phyloP scores from a whole-genome alignment of 2,329 filamentous ascomycete genomes.

The Penicillium sp. region DNA sequence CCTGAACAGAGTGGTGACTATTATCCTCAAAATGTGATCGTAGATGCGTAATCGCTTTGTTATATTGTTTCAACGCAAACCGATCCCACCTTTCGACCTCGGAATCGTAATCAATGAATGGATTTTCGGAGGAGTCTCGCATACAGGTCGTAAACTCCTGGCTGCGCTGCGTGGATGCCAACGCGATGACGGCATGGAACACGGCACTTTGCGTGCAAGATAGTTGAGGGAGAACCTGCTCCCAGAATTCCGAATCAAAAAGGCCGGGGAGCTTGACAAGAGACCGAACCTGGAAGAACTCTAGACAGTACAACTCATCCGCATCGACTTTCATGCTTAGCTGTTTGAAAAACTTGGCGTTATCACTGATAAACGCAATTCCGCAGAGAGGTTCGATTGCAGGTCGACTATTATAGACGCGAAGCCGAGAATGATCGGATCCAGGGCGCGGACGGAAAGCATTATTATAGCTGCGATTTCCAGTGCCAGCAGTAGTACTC shows the following conservation, averaged over 20 bases:
- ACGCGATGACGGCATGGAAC: conserved; percentile 4
- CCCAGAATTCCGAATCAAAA: conserved; percentile 6
- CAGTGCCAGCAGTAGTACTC: neutral
- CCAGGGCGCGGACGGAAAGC: neutral
- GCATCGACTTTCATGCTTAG: neutral
- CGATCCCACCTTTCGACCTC: conserved; percentile 11
- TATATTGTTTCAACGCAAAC: conserved; percentile 10
- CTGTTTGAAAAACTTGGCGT: neutral
- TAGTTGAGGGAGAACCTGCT: neutral
- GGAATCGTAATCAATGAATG: conserved; percentile 3
- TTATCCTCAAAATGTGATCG: conserved; percentile 2
- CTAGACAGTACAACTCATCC: conserved; percentile 7
- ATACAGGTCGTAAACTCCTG: conserved; percentile 10
- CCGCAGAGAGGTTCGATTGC: neutral
- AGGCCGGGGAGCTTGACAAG: conserved; percentile 8
- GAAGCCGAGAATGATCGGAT: neutral
- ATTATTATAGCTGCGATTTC: neutral
- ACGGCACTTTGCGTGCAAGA: neutral
- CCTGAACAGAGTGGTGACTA: conserved; percentile 8
- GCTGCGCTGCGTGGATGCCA: conserved; percentile 11
- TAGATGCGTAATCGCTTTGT: conserved; percentile 8
- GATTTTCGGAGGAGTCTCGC: conserved; percentile 1
- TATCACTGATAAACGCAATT: neutral
- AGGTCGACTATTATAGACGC: neutral
- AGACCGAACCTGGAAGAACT: conserved; percentile 6